Conservation (phyloP, 2,329 filamentous ascomycete genomes). For the Waltergamsia citrina region DNA sequence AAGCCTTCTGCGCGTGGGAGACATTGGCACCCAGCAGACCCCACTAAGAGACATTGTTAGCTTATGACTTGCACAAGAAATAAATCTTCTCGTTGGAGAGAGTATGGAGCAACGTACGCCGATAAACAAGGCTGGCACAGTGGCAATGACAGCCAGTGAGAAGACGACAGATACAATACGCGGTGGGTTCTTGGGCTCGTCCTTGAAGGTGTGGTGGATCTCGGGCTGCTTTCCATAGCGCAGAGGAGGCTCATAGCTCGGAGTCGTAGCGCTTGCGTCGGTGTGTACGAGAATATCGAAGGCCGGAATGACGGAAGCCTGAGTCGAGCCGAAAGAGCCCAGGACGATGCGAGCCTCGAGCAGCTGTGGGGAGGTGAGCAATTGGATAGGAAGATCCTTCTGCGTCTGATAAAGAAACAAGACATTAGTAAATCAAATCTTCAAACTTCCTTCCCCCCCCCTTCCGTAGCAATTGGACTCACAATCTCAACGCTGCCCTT, state of each 20-base stretch:
- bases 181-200: slow-evolving; percentile 71
- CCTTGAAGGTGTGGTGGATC: slow-evolving; percentile 85
- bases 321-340: slow-evolving; percentile 72
- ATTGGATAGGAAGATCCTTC: slow-evolving; percentile 79
- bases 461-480: slow-evolving; percentile 33
- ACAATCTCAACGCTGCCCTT: slow-evolving; percentile 83
- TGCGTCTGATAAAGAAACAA: slow-evolving; percentile 51
- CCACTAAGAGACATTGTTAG: slow-evolving; percentile 51
- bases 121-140: slow-evolving; percentile 64
- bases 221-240: slow-evolving; percentile 78
- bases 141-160: slow-evolving; percentile 58
- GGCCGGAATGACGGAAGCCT: slow-evolving; percentile 55
- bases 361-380: slow-evolving; percentile 57
- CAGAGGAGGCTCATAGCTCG: slow-evolving; percentile 55
- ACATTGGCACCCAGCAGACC: slow-evolving; percentile 72
- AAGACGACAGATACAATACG: slow-evolving; percentile 74
- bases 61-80: not conserved
- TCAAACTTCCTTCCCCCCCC: too few species aligned
- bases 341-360: slow-evolving; percentile 76
- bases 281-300: slow-evolving; percentile 64
- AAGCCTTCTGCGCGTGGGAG: slow-evolving; percentile 64
- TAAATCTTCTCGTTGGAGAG: not conserved
- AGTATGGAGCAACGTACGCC: slow-evolving; percentile 35
- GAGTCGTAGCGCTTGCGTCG: slow-evolving; percentile 51
- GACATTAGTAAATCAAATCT: not conserved